These are phyloP conservation scores for Cucurbitaria berberidis DNA, from an alignment of 2,329 filamentous ascomycete genomes.

Conservation along the genomic window DNA sequence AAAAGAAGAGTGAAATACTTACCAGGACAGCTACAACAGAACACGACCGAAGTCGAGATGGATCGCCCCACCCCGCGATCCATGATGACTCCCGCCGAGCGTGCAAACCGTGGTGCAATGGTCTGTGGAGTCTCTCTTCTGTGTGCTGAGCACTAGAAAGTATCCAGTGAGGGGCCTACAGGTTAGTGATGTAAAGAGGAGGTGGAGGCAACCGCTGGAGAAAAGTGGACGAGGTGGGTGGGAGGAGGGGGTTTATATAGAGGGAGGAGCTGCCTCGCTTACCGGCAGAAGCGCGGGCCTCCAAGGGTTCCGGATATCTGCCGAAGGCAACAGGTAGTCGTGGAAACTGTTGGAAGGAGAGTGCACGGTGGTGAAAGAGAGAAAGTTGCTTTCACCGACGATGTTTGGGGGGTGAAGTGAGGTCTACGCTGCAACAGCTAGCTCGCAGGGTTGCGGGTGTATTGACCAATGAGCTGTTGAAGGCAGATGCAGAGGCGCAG, in stretches of 20 bases:
- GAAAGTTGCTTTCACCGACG: not conserved
- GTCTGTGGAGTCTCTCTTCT: not conserved
- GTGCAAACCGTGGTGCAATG: not conserved
- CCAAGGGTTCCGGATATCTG: not conserved
- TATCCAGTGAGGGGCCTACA: not conserved
- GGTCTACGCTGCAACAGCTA: not conserved
- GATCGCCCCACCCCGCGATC: not conserved
- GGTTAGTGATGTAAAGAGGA: not conserved
- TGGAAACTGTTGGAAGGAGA: not conserved
- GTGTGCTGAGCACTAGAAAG: not conserved
- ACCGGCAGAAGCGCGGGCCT: not conserved
- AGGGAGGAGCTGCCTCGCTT: not conserved
- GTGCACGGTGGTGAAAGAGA: not conserved
- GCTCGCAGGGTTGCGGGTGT: too few species aligned
- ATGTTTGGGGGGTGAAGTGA: not conserved
- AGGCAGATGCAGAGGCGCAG: not conserved
- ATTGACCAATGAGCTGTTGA: not conserved
- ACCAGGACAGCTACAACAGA: not conserved
- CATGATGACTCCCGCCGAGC: constrained; percentile 9
- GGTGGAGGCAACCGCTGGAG: not conserved
- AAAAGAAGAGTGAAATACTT: too few species aligned
- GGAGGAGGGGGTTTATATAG: not conserved
- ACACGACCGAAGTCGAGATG: not conserved
- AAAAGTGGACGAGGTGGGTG: not conserved
- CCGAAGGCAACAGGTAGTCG: not conserved